phyloP scores from a whole-genome alignment of 257 asterid genomes.

The Oldenlandia corymbosa region DNA sequence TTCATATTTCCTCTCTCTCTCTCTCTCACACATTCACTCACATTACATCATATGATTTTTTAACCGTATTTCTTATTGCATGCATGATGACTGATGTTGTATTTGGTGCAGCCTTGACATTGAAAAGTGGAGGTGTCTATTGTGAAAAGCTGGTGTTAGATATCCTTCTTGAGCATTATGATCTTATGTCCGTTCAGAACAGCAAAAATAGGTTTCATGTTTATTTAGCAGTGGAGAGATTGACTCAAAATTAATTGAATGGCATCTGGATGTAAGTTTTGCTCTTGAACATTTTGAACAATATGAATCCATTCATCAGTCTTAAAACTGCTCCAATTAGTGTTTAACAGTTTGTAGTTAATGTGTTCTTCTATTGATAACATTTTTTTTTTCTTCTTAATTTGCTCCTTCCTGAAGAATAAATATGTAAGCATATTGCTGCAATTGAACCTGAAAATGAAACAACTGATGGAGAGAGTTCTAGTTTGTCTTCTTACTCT shows the following conservation, averaged over 20 bases:
- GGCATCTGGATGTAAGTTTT: constrained; percentile 8
- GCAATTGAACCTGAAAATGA: constrained; percentile 31
- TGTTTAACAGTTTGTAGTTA: neutral
- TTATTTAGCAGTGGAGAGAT: neutral
- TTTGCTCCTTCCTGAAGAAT: constrained; percentile 8
- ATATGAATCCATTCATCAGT: neutral
- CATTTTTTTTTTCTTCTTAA: neutral
- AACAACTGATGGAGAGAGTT: constrained; percentile 31
- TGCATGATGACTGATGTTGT: too few species aligned
- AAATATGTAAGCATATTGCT: neutral
- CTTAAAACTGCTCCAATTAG: neutral
- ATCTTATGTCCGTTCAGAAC: neutral
- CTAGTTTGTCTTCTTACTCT: constrained; percentile 39
- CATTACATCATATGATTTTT: neutral
- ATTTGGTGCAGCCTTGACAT: neutral
- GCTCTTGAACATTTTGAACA: neutral
- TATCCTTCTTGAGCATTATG: constrained; percentile 1
- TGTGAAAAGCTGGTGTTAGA: neutral
- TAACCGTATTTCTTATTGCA: neutral
- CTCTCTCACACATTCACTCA: neutral
- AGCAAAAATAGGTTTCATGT: constrained; percentile 1
- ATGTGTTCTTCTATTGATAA: too few species aligned
- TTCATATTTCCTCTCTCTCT: too few species aligned
- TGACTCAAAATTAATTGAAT: constrained; percentile 1
- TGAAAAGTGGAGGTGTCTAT: neutral